Evolutionary conservation across 1,284 basidiomycete species (phyloP), one percentile per base, ranked within the genome.

Genomic region (Veloboletus limbatus): DNA sequence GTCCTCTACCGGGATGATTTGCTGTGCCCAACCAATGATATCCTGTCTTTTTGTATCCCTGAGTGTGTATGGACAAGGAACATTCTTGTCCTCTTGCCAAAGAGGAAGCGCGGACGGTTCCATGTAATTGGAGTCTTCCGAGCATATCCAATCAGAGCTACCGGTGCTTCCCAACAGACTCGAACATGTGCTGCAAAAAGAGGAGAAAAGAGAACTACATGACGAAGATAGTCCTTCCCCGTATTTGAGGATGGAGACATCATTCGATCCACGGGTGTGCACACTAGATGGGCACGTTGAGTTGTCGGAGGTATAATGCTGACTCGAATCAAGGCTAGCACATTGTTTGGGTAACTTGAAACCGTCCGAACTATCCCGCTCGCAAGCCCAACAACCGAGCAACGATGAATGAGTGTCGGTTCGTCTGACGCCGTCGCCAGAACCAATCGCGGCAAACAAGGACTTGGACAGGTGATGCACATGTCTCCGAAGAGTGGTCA

Each of bases 181-280:
- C 16, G 39, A 56, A 33, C 57, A 66, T 33, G 50, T 60, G 35
- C 63, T 60, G 39, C 59, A 66, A n/a, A 16, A 50, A 16, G 59
- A 60, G 32, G 51, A 52, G 35, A n/a, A 13, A 13, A 26, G 48
- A 6, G 57, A 56, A 41, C 28, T n/a, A 30, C 37, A 40, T 6
- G 49, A 48, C 22, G 47, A 51, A 16, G 35, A 44, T 32, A 24
- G 27, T 8, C 22, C 49, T 33, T 32, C n/a, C 11, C 27, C 35
- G 16, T 26, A 44, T 36, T 38, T 21, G 3, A n/a, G 9, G 14
- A 17, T 26, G 14, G 18, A 20, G 14, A 22, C 20, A 24, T 27
- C 48, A 14, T 30, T 33, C 25, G 7, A 13, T 22, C 24, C 39
- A 24, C 36, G 32, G 24, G 24, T 7, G 14, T 27, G 22, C 32